Base-by-base conservation (phyloP, 345 rosid species). In the Bruguiera gymnorhiza region DNA sequence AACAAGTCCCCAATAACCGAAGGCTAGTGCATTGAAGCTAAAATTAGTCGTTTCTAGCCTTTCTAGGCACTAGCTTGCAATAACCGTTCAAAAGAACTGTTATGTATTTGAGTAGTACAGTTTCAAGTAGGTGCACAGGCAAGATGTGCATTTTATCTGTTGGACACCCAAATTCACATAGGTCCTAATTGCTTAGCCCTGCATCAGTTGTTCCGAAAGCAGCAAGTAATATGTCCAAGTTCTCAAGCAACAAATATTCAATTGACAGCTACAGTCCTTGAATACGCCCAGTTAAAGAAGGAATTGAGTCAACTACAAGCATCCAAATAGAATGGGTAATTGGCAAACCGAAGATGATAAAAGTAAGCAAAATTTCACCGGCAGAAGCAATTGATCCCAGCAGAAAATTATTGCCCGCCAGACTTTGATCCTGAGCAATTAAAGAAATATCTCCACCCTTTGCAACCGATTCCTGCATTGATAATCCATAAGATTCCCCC, bases 381-480 rank as follows among this genome's bases (percentile, higher is more conserved):
- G 29, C 31, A 76, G 76, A 76, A 77, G 70, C 59, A 74, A 68
- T 76, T 60, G 88, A 74, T 73, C 75, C 85, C n/a, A 75, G 76
- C 53, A 57, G 81, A 50, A 58, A 9, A 72, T 69, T 53, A 61
- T 30, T 65, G 63, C 61, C 72, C 51, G 78, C 73, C 29, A 48
- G 76, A 23, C 62, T 70, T 56, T 68, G 86, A 75, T 76, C 77
- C 56, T 83, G 87, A 16, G 78, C 72, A 67, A 72, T 67, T 7
- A 75, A 62, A 75, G 78, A 65, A 39, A 78, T 60, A 73, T 77
- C 95, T 70, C 83, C 91, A 62, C 91, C 89, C 86, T 89, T 87
- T 51, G 72, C 76, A 66, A 72, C 69, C 5, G 78, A 62, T 66
- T 66, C 83, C 97, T 91, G 63, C 76, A 76, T 52, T 46, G 11